These are phyloP conservation scores for Schizophyllum amplum DNA, from an alignment of 1,284 basidiomycete genomes.

Conservation along the genomic window DNA sequence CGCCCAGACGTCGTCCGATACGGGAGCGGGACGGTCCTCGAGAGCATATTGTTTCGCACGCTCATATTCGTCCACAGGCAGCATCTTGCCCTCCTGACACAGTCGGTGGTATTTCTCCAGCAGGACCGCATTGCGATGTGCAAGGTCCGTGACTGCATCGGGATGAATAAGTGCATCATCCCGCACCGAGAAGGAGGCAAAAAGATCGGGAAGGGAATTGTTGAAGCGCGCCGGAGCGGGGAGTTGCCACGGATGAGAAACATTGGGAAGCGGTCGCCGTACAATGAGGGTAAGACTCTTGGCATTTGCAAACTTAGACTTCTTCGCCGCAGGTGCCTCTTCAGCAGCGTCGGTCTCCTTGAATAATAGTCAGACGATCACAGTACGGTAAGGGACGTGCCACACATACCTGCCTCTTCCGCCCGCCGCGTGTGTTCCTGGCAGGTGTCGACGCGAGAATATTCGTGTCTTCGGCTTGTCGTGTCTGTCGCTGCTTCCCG, in stretches of 20 bases:
- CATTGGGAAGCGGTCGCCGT: slow-evolving; percentile 47
- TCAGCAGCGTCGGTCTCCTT: not conserved
- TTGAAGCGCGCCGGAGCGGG: slow-evolving; percentile 44
- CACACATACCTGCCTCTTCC: no score
- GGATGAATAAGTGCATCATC: slow-evolving; percentile 38
- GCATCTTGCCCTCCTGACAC: slow-evolving; percentile 14
- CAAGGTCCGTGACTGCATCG: slow-evolving; percentile 27
- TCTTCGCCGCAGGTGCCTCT: not conserved
- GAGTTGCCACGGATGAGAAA: slow-evolving; percentile 62
- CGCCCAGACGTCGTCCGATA: slow-evolving; percentile 7
- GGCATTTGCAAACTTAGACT: slow-evolving; percentile 16
- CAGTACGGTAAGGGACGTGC: not conserved
- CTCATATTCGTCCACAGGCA: not conserved
- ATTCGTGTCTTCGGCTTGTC: not conserved
- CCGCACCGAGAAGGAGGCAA: slow-evolving; percentile 53
- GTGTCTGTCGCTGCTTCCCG: not conserved
- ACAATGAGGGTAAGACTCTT: slow-evolving; percentile 65
- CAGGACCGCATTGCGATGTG: slow-evolving; percentile 38
- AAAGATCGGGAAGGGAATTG: slow-evolving; percentile 43
- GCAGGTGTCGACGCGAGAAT: not conserved
- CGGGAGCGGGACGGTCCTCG: not conserved
- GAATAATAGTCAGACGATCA: not conserved
- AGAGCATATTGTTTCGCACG: not conserved
- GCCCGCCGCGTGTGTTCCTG: no score
- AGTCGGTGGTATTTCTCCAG: slow-evolving; percentile 46